Base-by-base conservation (phyloP, 257 asterid species). In the Nicotiana tabacum region DNA sequence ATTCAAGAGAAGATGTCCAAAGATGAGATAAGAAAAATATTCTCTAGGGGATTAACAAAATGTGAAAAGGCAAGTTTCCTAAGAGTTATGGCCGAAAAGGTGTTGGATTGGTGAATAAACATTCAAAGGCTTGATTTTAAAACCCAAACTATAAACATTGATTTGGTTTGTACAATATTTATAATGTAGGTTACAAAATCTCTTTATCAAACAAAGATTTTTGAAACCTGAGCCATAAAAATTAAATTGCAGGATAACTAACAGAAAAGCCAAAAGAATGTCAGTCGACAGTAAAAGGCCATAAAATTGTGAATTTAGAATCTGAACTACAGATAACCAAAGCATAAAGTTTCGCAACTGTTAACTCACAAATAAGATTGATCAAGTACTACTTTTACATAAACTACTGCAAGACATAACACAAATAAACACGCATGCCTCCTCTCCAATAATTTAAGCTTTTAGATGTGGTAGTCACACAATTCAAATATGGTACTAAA, bases 61-160 rank as follows among this genome's bases (percentile, higher is more conserved):
- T 48, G 62, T 51, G 24, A 74, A 74, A 48, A 48, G 27, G 27
- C 24, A 74, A 48, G 62, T 48, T 24, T 74, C 51, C 62, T 48
- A 11, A 43, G 60, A 72, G 78, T 60, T 43, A 72, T 72, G 78
- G 78, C 78, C n/a, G 13, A 72, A 46, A 72, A 43, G 80, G 39
- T 74, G 62, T 48, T 48, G 27, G 62, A 13, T 43, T 24, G 62
- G 43, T 74, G 62, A 48, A 74, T 56, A 48, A 48, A 13, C 80
- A 74, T 48, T 16, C 21, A 24, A 74, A 48, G 62, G 62, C 51
- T 13, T 48, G 32, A 74, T 27, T 27, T 43, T 16, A 27, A 72
- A 43, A 48, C 27, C 46, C 43, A 74, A 74, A 74, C 37, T 8
- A 72, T 72, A 72, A 72, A 46, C 21, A 27, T 46, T 46, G 61